Evolutionary conservation across 768 basidiomycete species (phyloP).

Genomic region (Gelatoporia subvermispora): DNA sequence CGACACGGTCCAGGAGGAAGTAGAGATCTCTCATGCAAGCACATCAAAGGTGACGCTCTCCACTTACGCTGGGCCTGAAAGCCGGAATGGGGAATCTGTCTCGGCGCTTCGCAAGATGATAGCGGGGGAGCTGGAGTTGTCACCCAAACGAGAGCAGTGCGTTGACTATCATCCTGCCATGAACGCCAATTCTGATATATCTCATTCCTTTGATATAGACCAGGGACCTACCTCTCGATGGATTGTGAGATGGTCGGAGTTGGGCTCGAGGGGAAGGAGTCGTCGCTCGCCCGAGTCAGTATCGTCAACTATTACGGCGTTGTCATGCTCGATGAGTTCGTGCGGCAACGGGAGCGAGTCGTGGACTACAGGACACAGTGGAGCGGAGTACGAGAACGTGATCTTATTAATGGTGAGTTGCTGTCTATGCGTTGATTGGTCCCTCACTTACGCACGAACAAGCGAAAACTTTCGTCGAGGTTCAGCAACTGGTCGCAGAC

Average conservation of each 20-base stretch:
- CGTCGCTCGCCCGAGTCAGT: slow-evolving; percentile 83
- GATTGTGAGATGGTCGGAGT: slow-evolving; percentile 99
- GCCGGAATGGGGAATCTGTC: slow-evolving; percentile 46
- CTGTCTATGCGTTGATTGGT: neutral
- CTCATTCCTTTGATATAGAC: slow-evolving; percentile 17
- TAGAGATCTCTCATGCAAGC: slow-evolving; percentile 15
- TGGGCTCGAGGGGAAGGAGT: slow-evolving; percentile 78
- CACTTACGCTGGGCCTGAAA: slow-evolving; percentile 18
- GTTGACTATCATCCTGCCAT: neutral
- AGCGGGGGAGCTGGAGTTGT: slow-evolving; percentile 38
- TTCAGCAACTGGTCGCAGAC: slow-evolving; percentile 75
- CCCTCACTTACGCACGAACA: neutral
- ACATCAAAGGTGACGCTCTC: neutral
- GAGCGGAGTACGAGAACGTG: slow-evolving; percentile 74
- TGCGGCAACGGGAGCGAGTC: slow-evolving; percentile 79
- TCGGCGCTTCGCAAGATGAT: slow-evolving; percentile 48
- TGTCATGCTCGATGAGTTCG: slow-evolving; percentile 78
- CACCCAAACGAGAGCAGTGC: slow-evolving; percentile 38
- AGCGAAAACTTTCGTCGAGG: slow-evolving; percentile 76
- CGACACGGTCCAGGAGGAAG: too few relatives aligned
- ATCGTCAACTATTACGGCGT: slow-evolving; percentile 87
- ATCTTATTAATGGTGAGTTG: slow-evolving; percentile 62
- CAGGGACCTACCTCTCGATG: slow-evolving; percentile 74
- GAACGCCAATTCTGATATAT: neutral
- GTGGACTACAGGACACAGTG: slow-evolving; percentile 91